phyloP scores from a whole-genome alignment of 1,284 basidiomycete genomes.

The Anthracocystis walkeri region DNA sequence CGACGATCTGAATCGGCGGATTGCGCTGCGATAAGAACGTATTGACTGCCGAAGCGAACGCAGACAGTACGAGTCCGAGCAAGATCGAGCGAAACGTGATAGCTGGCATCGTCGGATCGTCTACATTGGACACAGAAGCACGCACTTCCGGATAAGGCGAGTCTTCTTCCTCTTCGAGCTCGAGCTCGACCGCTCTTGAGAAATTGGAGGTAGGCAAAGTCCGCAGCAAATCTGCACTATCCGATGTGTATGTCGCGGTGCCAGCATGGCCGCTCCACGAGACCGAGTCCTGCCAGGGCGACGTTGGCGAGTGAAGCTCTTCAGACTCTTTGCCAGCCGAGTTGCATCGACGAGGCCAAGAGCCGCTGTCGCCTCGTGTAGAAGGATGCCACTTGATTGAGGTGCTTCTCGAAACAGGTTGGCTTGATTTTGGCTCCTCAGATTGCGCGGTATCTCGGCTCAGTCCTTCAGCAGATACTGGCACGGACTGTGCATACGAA shows the following conservation, averaged over 20 bases:
- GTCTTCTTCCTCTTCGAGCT: conserved; percentile 56
- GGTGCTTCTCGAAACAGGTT: conserved; percentile 16
- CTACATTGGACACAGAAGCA: conserved; percentile 62
- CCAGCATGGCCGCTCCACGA: conserved; percentile 10
- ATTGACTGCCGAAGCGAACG: conserved; percentile 59
- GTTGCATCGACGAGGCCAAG: conserved; percentile 11
- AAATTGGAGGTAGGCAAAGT: conserved; percentile 13
- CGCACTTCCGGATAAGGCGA: conserved; percentile 65
- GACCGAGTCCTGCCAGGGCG: conserved; percentile 10
- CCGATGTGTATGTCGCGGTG: conserved; percentile 11
- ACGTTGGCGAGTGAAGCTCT: conserved; percentile 6
- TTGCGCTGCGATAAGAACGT: conserved; percentile 59
- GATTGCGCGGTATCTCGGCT: no score
- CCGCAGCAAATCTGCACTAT: conserved; percentile 31
- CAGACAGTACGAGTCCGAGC: conserved; percentile 53
- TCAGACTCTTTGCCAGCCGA: conserved; percentile 16
- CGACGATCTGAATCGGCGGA: conserved; percentile 57
- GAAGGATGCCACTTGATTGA: conserved; percentile 50
- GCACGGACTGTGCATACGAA: background rate
- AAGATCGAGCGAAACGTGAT: conserved; percentile 61
- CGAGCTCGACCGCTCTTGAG: conserved; percentile 34
- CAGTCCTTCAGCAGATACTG: background rate
- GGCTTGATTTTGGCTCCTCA: conserved; percentile 5
- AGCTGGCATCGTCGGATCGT: conserved; percentile 60
- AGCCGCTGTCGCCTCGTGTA: conserved; percentile 12